Evolutionary conservation across 345 rosid species (phyloP).

Genomic region (Camelina sativa): DNA sequence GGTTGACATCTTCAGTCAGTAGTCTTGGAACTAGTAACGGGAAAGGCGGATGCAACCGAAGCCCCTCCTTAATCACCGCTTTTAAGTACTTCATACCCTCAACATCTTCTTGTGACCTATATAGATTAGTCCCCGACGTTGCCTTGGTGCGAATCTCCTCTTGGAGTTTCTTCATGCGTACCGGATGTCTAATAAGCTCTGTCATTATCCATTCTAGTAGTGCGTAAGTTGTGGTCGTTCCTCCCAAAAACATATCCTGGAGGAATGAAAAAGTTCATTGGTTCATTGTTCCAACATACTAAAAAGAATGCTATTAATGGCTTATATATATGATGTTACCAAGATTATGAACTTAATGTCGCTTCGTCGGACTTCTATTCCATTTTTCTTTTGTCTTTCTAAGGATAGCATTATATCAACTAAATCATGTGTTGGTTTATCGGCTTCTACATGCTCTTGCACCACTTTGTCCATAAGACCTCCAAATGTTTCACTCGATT

Average conservation of each 20-base stretch:
- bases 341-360: constrained; percentile 45
- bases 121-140: background rate
- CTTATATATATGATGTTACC: constrained; percentile 34
- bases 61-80: constrained; percentile 43
- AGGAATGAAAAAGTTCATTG: background rate
- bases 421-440: background rate
- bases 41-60: constrained; percentile 42
- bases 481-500: constrained; percentile 18
- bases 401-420: constrained; percentile 21
- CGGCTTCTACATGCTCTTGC: background rate
- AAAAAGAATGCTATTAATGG: background rate
- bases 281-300: background rate
- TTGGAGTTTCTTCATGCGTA: constrained; percentile 35
- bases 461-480: constrained; percentile 30
- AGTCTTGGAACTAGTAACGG: constrained; percentile 27
- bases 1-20: background rate
- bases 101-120: constrained; percentile 30
- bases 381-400: constrained; percentile 28
- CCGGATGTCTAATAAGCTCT: constrained; percentile 42
- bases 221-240: constrained; percentile 30
- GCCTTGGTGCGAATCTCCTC: constrained; percentile 27
- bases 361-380: constrained; percentile 28
- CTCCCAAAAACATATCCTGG: constrained; percentile 45
- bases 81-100: constrained; percentile 33
- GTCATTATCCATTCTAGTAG: constrained; percentile 49